Conservation (phyloP, 805 yeast species). For the Wickerhamiella shivajii region DNA sequence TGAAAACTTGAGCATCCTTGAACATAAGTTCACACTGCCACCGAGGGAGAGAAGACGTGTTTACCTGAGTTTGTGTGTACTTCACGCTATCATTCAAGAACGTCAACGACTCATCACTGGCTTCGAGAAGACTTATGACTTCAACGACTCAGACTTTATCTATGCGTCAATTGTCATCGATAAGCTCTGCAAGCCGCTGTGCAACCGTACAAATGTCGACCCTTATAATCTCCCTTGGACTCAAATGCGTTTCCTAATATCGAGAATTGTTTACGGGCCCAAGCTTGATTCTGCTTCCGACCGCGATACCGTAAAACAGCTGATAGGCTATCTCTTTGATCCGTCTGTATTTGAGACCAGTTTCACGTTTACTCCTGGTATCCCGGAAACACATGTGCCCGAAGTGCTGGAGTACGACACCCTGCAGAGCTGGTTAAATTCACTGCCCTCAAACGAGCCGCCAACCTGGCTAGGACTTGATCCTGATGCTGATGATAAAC, state of each 20-base stretch:
- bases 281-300: slow-evolving; percentile 18
- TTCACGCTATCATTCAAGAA: slow-evolving; percentile 48
- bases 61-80: slow-evolving; percentile 49
- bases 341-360: slow-evolving; percentile 1
- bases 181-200: slow-evolving; percentile 15
- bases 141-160: slow-evolving; percentile 57
- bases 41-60: slow-evolving; percentile 36
- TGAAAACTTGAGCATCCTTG: slow-evolving; percentile 25
- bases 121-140: slow-evolving; percentile 46
- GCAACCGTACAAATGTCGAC: slow-evolving; percentile 3
- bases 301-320: not conserved
- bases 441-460: no score
- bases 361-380: not conserved
- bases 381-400: slow-evolving; percentile 4
- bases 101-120: slow-evolving; percentile 44
- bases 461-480: no score
- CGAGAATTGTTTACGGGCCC: slow-evolving; percentile 46
- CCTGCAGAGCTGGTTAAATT: no score
- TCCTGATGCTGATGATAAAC: no score
- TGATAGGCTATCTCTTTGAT: not conserved
- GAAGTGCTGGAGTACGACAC: slow-evolving; percentile 3
- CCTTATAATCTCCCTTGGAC: slow-evolving; percentile 33
- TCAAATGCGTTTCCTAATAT: slow-evolving; percentile 34
- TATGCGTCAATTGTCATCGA: slow-evolving; percentile 34
- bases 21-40: slow-evolving; percentile 9